A percentile compares a stretch with the other conserved stretches of the same genome.
phyloP scores from a whole-genome alignment of 202 grass and related monocot genomes.

The Brachypodium distachyon region DNA sequence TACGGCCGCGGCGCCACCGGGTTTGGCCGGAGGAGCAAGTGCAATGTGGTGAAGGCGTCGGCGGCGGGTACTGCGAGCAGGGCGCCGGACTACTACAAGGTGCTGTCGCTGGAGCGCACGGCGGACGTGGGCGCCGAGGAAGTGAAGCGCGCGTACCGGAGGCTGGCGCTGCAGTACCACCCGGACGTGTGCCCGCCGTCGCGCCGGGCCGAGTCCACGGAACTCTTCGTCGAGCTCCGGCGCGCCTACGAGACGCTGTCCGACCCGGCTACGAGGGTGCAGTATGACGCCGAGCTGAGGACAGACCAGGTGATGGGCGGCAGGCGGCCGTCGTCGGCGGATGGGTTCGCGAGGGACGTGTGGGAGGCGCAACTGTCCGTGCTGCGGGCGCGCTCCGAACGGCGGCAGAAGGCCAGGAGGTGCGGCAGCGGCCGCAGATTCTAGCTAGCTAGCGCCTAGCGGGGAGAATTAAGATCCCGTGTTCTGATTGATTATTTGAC shows the following conservation, averaged over 20 bases:
- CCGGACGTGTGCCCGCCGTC: conserved; percentile 40
- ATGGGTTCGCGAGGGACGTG: conserved; percentile 24
- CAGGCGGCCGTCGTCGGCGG: not conserved
- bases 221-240: conserved; percentile 43
- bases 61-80: not conserved
- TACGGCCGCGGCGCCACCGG: not conserved
- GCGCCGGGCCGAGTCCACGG: conserved; percentile 30
- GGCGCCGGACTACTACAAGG: conserved; percentile 38
- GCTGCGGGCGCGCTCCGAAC: conserved; percentile 16
- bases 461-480: too few relatives aligned
- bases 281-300: conserved; percentile 33
- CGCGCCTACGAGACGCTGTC: conserved; percentile 47
- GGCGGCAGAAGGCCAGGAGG: not conserved
- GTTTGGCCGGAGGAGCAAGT: not conserved
- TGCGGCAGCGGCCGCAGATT: not conserved
- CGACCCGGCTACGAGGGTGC: conserved; percentile 12
- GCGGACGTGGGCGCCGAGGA: conserved; percentile 31
- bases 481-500: not conserved
- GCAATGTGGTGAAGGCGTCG: not conserved
- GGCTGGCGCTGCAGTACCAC: conserved; percentile 41
- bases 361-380: conserved; percentile 45
- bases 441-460: too few relatives aligned
- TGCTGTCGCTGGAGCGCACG: conserved; percentile 41
- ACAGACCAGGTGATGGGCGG: too few relatives aligned
- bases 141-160: conserved; percentile 48